A percentile compares a stretch with the other conserved stretches of the same genome.
These are phyloP conservation scores for Tricharina praecox DNA, from an alignment of 495 filamentous ascomycete genomes.

Conservation along the genomic window DNA sequence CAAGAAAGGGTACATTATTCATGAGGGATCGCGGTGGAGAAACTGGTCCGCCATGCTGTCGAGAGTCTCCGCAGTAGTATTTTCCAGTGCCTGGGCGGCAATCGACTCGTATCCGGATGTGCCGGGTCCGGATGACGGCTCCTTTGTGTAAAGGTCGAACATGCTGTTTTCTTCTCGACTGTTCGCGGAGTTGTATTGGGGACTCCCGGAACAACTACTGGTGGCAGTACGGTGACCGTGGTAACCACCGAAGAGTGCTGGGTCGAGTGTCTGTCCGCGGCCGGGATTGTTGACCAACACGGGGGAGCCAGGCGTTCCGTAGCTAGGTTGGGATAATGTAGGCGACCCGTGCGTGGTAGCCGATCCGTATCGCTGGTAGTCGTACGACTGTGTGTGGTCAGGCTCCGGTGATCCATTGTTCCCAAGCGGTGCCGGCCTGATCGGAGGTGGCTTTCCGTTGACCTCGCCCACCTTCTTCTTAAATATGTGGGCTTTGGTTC, in stretches of 20 bases:
- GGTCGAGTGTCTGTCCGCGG: constrained; percentile 23
- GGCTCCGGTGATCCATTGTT: constrained; percentile 8
- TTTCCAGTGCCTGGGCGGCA: constrained; percentile 17
- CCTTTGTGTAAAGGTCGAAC: constrained; percentile 24
- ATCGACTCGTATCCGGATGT: constrained; percentile 13
- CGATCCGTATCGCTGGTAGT: constrained; percentile 16
- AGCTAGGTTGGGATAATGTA: constrained; percentile 13
- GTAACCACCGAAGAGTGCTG: constrained; percentile 21
- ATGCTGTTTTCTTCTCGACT: constrained; percentile 17
- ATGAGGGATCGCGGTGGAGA: constrained; percentile 2
- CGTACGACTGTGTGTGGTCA: neutral
- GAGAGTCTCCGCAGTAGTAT: constrained; percentile 10
- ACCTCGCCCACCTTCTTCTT: constrained; percentile 34
- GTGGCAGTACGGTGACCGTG: constrained; percentile 10
- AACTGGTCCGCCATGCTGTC: constrained; percentile 20
- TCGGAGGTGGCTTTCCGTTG: constrained; percentile 20
- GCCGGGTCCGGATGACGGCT: constrained; percentile 9
- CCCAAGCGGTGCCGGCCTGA: constrained; percentile 23
- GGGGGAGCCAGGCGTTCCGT: constrained; percentile 13
- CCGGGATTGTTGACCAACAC: constrained; percentile 20
- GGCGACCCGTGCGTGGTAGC: constrained; percentile 18
- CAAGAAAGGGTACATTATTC: neutral
- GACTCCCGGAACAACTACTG: constrained; percentile 8
- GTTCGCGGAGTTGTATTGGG: constrained; percentile 14
- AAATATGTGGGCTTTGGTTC: constrained; percentile 53